Evolutionary conservation across 2,329 filamentous ascomycete species (phyloP).

Genomic region (Coniella vitis): DNA sequence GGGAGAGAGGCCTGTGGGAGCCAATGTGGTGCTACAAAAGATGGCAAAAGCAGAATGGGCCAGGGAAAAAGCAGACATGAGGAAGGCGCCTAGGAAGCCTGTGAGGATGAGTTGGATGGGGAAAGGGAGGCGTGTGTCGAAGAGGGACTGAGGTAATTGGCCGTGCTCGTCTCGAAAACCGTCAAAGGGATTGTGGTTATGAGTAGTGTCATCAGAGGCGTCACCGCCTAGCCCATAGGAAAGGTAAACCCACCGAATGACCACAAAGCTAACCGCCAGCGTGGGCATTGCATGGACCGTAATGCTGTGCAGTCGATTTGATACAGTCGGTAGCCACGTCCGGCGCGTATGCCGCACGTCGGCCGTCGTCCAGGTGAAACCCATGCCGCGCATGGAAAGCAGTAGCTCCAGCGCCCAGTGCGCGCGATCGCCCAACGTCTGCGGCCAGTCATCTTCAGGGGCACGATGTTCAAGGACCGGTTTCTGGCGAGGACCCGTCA

Average conservation of each 20-base stretch:
- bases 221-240: constrained; percentile 14
- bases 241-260: constrained; percentile 28
- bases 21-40: constrained; percentile 29
- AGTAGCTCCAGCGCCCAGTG: constrained; percentile 37
- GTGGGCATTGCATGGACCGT: constrained; percentile 30
- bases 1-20: constrained; percentile 31
- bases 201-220: too few relatives aligned
- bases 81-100: constrained; percentile 32
- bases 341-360: constrained; percentile 36
- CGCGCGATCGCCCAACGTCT: constrained; percentile 30
- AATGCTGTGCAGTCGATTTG: constrained; percentile 33
- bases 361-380: constrained; percentile 38
- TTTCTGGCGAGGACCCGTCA: constrained; percentile 20
- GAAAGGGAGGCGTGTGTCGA: constrained; percentile 27
- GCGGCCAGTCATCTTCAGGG: constrained; percentile 32
- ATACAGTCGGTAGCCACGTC: constrained; percentile 34
- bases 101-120: constrained; percentile 30
- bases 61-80: constrained; percentile 36
- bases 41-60: constrained; percentile 35
- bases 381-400: constrained; percentile 35
- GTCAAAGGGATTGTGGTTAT: too few relatives aligned
- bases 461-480: constrained; percentile 31
- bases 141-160: too few relatives aligned
- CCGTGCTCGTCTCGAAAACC: too few relatives aligned
- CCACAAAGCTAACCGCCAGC: constrained; percentile 27